These are phyloP conservation scores for Tulasnella sp. DNA, from an alignment of 768 basidiomycete species.

Conservation along the genomic window DNA sequence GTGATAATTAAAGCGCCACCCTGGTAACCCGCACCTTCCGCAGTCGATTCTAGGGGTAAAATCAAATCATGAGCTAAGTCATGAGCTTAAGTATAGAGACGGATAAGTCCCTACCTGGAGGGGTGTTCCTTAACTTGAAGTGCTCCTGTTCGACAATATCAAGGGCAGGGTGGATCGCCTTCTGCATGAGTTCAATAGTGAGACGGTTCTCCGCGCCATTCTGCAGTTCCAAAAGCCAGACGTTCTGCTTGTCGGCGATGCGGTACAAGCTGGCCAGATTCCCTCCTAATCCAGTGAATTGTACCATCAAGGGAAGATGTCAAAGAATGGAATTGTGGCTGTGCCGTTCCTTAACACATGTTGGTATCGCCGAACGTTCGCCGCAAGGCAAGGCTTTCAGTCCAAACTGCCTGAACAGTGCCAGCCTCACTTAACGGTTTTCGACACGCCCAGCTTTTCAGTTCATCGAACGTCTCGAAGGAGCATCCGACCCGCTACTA, in stretches of 20 bases:
- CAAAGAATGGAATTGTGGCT: too few relatives aligned
- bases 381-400: neutral
- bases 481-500: too few relatives aligned
- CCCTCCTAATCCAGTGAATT: neutral
- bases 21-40: slow-evolving; percentile 34
- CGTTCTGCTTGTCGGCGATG: slow-evolving; percentile 1
- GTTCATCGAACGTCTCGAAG: too few relatives aligned
- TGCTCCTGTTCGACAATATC: slow-evolving; percentile 55
- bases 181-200: slow-evolving; percentile 44
- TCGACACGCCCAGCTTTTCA: too few relatives aligned
- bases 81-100: slow-evolving; percentile 36
- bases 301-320: neutral
- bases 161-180: slow-evolving; percentile 57
- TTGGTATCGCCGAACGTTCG: neutral
- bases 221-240: slow-evolving; percentile 76
- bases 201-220: slow-evolving; percentile 68
- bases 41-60: neutral
- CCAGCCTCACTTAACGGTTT: neutral
- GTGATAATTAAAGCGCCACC: slow-evolving; percentile 68
- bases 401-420: neutral
- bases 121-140: neutral
- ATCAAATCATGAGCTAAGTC: too few relatives aligned
- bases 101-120: too few relatives aligned
- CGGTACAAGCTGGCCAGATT: neutral
- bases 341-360: too few relatives aligned